These are phyloP conservation scores for Sisymbrium altissimum DNA, from an alignment of 345 rosid genomes.

Conservation along the genomic window DNA sequence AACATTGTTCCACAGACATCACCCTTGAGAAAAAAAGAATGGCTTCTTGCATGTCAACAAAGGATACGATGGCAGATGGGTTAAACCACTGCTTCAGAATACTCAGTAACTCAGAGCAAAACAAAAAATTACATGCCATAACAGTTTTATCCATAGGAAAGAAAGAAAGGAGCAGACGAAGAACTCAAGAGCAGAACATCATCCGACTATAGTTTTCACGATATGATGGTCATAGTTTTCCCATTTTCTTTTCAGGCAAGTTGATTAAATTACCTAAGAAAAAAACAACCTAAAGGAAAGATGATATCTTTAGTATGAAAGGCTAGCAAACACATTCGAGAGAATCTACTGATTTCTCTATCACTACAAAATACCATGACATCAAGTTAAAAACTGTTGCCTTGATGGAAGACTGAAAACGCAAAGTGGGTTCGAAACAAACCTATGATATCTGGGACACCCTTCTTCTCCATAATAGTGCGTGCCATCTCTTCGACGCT, in stretches of 20 bases:
- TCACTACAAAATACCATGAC: neutral
- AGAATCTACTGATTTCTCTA: neutral
- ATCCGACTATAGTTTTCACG: neutral
- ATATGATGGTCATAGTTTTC: neutral
- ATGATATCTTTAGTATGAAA: neutral
- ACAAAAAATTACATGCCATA: neutral
- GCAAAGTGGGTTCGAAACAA: neutral
- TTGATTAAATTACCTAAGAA: neutral
- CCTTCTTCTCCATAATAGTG: slow-evolving; percentile 70
- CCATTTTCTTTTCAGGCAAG: neutral
- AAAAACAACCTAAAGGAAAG: neutral
- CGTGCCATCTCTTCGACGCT: slow-evolving; percentile 77
- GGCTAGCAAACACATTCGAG: neutral
- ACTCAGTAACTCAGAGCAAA: neutral
- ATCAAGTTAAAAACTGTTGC: neutral
- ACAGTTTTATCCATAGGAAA: neutral
- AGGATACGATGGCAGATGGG: neutral
- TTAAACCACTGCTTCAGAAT: neutral
- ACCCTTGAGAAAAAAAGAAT: neutral
- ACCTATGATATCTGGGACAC: slow-evolving; percentile 89
- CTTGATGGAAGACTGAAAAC: neutral
- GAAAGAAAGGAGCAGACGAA: no score
- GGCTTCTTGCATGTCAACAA: neutral
- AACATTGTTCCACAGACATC: neutral
- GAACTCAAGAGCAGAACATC: neutral